Evolutionary conservation across 2,329 filamentous ascomycete genomes (phyloP).

Genomic region (Colletotrichum sp.): DNA sequence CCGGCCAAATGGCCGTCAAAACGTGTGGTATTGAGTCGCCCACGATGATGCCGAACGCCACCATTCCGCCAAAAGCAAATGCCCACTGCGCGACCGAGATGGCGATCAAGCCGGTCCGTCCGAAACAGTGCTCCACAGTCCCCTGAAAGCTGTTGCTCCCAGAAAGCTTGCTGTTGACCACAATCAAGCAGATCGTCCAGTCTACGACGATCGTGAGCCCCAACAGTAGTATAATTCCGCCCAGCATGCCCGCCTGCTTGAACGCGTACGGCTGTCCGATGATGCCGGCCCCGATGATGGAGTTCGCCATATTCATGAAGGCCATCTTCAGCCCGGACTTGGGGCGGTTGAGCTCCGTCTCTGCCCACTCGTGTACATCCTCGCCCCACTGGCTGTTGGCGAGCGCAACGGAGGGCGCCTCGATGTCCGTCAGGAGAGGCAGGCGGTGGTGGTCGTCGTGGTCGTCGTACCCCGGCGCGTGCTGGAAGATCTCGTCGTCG

Average conservation of each 20-base stretch:
- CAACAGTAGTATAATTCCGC: conserved; percentile 80
- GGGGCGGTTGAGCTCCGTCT: conserved; percentile 66
- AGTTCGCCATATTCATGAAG: conserved; percentile 99
- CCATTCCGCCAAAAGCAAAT: conserved; percentile 98
- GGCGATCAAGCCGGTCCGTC: conserved; percentile 83
- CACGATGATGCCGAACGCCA: conserved; percentile 96
- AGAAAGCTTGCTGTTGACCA: conserved; percentile 96
- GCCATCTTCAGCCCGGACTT: conserved; percentile 86
- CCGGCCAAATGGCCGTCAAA: conserved; percentile 80
- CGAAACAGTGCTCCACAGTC: conserved; percentile 95
- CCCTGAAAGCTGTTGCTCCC: conserved; percentile 94
- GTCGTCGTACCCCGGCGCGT: conserved; percentile 5
- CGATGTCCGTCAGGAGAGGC: conserved; percentile 81
- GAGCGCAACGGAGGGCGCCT: conserved; percentile 77
- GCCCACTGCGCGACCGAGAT: conserved; percentile 94
- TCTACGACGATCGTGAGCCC: conserved; percentile 84
- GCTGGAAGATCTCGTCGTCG: conserved; percentile 19
- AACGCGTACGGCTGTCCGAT: conserved; percentile 95
- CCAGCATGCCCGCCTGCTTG: conserved; percentile 83
- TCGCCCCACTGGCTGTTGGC: conserved; percentile 58
- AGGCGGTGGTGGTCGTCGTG: conserved; percentile 51
- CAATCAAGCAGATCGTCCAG: conserved; percentile 97
- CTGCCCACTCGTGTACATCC: conserved; percentile 53
- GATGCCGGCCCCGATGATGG: conserved; percentile 83
- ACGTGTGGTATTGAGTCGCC: conserved; percentile 97